Evolutionary conservation across 2,329 filamentous ascomycete species (phyloP), one percentile per base, ranked within the genome.

Genomic region (Fusarium floridanum): DNA sequence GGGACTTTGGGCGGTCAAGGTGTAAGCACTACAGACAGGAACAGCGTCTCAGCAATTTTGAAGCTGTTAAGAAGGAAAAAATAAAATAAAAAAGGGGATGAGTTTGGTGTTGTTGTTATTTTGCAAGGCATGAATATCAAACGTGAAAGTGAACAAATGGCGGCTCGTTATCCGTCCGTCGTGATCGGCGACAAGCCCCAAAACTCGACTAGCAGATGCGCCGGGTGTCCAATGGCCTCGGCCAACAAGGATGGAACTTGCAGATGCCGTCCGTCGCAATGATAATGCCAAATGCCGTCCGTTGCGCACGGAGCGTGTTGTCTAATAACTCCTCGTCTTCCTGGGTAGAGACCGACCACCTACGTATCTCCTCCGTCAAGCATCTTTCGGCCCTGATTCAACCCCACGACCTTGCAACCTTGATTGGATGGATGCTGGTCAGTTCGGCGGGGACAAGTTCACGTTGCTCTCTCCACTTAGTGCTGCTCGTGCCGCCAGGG

Each of bases 361-460:
- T 53, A 53, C 43, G 32, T 59, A 20, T 50, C 17, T 53, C 6
- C 37, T 68, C 34, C 20, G 36, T 60, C 12, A 24, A 8, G 37
- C 29, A 39, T 27, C 29, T 45, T 27, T 65, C 34, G 45, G 17
- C 24, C 61, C 34, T 60, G 36, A 24, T 61, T 41, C 10, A 37
- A 70, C 32, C 45, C 37, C 39, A 32, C 56, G 29, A 22, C 43
- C 20, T 16, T 61, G 14, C 22, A 37, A 5, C 32, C 50, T 43
- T 74, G 72, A 72, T 70, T 73, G 50, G 65, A 56, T 73, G 50
- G 65, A 56, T 22, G 39, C 32, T 55, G 7, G 9, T 37, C 32
- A 34, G 24, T 29, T 14, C 16, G n/a, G 53, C 50, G 64, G 64
- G 36, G 64, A 61, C 48, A 22, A 22, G 37, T 67, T 55, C 57